These are phyloP conservation scores for Pythium dissotocum DNA, from an alignment of 352 stramenopile species.

Conservation along the genomic window DNA sequence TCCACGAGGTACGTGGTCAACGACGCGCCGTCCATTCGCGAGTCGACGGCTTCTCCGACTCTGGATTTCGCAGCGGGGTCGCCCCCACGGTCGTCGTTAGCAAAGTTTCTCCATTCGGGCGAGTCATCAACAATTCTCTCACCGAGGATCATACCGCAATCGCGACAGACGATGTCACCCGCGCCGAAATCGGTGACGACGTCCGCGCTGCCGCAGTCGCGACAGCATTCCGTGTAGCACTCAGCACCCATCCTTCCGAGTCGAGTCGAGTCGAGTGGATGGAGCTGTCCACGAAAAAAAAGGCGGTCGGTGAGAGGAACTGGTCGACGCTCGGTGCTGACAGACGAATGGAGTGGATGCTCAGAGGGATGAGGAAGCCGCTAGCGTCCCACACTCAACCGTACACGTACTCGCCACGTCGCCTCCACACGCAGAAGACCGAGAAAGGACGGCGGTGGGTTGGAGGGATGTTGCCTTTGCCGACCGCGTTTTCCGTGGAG, in stretches of 20 bases:
- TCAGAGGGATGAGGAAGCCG: background rate
- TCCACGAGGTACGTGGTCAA: constrained; percentile 77
- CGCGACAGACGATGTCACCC: constrained; percentile 79
- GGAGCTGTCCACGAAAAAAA: constrained; percentile 1
- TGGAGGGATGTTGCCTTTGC: background rate
- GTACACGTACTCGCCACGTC: background rate
- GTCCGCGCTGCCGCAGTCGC: constrained; percentile 69
- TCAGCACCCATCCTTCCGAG: constrained; percentile 50
- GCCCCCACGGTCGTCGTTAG: constrained; percentile 85
- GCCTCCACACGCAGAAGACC: background rate
- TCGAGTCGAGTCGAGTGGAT: background rate
- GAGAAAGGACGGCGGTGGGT: background rate
- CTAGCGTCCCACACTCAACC: background rate
- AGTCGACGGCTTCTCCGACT: constrained; percentile 69
- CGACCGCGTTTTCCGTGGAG: background rate
- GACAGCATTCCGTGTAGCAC: constrained; percentile 61
- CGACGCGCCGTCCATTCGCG: constrained; percentile 56
- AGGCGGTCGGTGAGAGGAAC: constrained; percentile 2
- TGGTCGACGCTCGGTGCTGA: background rate
- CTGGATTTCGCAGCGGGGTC: constrained; percentile 79
- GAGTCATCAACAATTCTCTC: constrained; percentile 89
- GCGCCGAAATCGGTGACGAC: constrained; percentile 81
- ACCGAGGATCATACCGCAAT: constrained; percentile 84
- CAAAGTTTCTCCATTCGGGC: constrained; percentile 85
- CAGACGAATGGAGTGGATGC: background rate